Evolutionary conservation across 805 yeast genomes (phyloP), one percentile per base, ranked within the genome.

Genomic region (Wickerhamomyces sydowiorum): DNA sequence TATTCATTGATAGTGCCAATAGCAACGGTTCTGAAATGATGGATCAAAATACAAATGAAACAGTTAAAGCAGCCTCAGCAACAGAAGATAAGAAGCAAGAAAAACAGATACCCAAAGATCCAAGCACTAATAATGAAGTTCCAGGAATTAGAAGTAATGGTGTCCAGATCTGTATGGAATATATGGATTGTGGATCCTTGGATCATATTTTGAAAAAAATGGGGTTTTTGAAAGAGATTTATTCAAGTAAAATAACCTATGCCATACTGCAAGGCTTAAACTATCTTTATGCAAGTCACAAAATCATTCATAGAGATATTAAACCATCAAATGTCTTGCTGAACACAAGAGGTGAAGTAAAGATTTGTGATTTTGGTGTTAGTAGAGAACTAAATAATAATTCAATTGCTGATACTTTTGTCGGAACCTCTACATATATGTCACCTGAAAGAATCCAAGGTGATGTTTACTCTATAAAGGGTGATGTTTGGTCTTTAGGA

Each of bases 381-480:
- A 80, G 90, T 24, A 80, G 96, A 46, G 96, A 89, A 58, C 72
- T 93, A 39, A 86, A 87, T 43, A 89, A 91, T 62, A 57, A 57
- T 34, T 93, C 99, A 1, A 76, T 93, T 44, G 99, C 97, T 0
- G 96, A 93, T 56, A 93, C 99, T 0, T 93, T 93, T 69, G 98
- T 93, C 9, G 99, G 99, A 1, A 93, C 99, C 0, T 88, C 96
- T 1, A 88, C 95, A 0, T 93, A 93, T 60, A 93, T 93, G 95
- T 86, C 96, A 1, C 99, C 99, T 0, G 99, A 93, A 56, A 74
- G 99, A 48, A 91, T 93, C 42, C 96, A 89, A 64, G 99, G 99
- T 17, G 87, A 86, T 34, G 82, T 82, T 9, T 93, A 93, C 64
- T 85, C 96, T 8, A 82, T 90, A n/a, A 89, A 90, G 52, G 91